phyloP scores from a whole-genome alignment of 208 protist species.

The Balamuthia mandrillaris region DNA sequence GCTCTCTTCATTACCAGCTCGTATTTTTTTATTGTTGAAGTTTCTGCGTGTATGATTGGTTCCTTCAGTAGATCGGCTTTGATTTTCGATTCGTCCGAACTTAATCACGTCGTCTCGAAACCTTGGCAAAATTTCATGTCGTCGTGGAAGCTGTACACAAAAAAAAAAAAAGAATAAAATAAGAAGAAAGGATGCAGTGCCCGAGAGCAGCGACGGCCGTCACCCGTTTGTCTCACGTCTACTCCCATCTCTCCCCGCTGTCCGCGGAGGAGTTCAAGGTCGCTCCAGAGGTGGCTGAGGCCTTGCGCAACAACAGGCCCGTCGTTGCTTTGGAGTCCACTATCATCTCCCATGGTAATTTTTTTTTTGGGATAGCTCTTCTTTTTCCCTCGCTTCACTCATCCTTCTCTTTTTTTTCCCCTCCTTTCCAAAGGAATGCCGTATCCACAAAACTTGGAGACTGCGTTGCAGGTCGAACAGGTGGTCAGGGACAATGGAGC shows the following conservation, averaged over 20 bases:
- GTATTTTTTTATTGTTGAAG: too few species aligned
- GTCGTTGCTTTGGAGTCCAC: constrained; percentile 80
- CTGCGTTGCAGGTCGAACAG: constrained; percentile 71
- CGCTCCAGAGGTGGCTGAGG: constrained; percentile 61
- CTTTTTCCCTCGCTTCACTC: not conserved
- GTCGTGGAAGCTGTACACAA: not conserved
- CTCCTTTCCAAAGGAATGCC: constrained; percentile 67
- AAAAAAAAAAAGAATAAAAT: not conserved
- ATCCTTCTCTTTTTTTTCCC: not conserved
- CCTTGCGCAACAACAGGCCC: constrained; percentile 55
- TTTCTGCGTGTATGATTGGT: too few species aligned
- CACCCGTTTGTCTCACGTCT: not conserved
- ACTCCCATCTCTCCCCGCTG: not conserved
- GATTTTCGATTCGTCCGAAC: not conserved
- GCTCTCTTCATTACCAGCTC: too few species aligned
- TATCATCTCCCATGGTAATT: constrained; percentile 77
- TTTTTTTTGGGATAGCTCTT: not conserved
- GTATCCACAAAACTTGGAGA: constrained; percentile 80
- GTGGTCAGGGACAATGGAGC: constrained; percentile 74
- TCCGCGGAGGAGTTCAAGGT: too few species aligned
- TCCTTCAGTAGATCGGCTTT: not conserved
- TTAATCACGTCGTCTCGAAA: not conserved
- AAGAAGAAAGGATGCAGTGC: not conserved
- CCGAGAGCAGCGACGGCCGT: too few species aligned
- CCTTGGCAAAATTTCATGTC: not conserved